Conservation (phyloP, 805 yeast species). For the Novakomyces olei region DNA sequence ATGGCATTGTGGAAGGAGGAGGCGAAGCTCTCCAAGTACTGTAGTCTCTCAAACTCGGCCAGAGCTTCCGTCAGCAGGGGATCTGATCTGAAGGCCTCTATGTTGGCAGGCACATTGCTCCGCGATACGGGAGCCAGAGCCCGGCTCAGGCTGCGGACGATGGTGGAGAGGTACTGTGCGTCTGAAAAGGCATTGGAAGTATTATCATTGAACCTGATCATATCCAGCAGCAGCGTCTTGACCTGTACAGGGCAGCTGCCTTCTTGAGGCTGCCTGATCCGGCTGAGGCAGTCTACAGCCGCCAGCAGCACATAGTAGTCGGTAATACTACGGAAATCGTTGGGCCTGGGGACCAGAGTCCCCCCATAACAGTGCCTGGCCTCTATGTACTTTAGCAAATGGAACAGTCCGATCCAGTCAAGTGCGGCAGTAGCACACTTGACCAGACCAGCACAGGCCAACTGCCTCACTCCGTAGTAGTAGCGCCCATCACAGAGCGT, state of each 20-base stretch:
- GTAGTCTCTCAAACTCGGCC: slow-evolving; percentile 49
- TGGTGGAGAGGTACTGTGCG: slow-evolving; percentile 14
- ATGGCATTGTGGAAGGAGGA: slow-evolving; percentile 45
- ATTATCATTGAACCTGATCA: slow-evolving; percentile 70
- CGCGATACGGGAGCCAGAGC: slow-evolving; percentile 3
- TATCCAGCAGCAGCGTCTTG: slow-evolving; percentile 39
- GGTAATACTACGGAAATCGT: slow-evolving; percentile 55
- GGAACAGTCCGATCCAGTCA: slow-evolving; percentile 49
- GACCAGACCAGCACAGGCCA: slow-evolving; percentile 65
- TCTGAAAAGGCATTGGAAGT: slow-evolving; percentile 29
- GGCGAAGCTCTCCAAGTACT: slow-evolving; percentile 66
- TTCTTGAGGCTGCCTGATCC: slow-evolving; percentile 31
- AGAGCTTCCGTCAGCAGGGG: slow-evolving; percentile 27
- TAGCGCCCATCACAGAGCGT: slow-evolving; percentile 69
- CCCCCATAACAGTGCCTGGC: slow-evolving; percentile 49
- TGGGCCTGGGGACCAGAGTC: slow-evolving; percentile 48
- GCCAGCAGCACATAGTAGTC: slow-evolving; percentile 47
- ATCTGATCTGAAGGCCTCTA: slow-evolving; percentile 6
- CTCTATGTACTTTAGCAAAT: slow-evolving; percentile 48
- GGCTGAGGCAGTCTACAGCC: slow-evolving; percentile 39
- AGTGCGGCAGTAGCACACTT: slow-evolving; percentile 37
- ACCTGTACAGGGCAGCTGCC: slow-evolving; percentile 42
- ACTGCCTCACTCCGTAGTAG: slow-evolving; percentile 69
- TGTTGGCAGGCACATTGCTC: slow-evolving; percentile 4
- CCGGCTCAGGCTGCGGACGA: slow-evolving; percentile 21